Evolutionary conservation across 306 rosid species (phyloP).

Genomic region (Sicyos baderoa): DNA sequence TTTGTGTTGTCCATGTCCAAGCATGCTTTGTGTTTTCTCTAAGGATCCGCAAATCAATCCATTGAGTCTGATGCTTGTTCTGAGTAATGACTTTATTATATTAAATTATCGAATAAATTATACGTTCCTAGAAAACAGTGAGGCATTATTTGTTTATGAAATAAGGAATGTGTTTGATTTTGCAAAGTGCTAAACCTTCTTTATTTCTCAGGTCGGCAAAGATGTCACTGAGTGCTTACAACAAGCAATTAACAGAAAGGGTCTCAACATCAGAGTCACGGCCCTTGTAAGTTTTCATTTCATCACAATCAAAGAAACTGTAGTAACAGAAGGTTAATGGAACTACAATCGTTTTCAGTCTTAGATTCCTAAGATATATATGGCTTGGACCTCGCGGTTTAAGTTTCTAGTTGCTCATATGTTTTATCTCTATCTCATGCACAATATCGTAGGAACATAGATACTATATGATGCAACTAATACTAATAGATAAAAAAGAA

Average conservation of each 20-base stretch:
- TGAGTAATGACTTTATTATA: background rate
- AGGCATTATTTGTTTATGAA: background rate
- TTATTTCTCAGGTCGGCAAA: constrained; percentile 58
- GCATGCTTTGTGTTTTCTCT: constrained; percentile 7
- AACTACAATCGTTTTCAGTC: background rate
- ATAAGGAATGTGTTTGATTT: background rate
- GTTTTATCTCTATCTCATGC: background rate
- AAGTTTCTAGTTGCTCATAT: background rate
- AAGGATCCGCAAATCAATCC: background rate
- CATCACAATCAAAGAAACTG: background rate
- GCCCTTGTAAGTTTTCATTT: constrained; percentile 53
- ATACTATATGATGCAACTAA: background rate
- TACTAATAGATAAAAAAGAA: background rate
- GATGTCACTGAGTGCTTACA: constrained; percentile 66
- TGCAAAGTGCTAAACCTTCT: background rate
- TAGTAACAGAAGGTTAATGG: background rate
- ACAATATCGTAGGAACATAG: background rate
- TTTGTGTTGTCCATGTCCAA: background rate
- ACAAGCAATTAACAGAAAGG: constrained; percentile 64
- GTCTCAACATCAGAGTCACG: constrained; percentile 64
- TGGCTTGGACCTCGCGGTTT: background rate
- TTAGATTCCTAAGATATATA: background rate
- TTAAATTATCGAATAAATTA: background rate
- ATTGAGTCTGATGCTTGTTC: background rate
- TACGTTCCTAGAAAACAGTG: background rate